Evolutionary conservation across 176 grass and related monocot genomes (phyloP), one percentile per base, ranked within the genome.

Genomic region (Pontederia paniculata): DNA sequence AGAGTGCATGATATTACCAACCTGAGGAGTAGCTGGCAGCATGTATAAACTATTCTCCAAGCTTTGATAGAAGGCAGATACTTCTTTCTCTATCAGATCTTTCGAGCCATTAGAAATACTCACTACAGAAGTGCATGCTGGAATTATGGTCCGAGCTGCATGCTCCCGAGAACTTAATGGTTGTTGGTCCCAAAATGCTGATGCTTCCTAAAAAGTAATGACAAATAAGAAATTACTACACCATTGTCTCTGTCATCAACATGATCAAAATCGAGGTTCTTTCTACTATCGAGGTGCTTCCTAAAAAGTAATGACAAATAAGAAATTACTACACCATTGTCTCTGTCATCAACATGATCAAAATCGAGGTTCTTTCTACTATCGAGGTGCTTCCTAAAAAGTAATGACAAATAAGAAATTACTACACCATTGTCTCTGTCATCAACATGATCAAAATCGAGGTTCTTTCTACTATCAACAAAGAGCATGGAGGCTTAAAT

Each of bases 141-240:
- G 93, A 59, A 84, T 72, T 17, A 97, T 84, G 42, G 86, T 97
- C 76, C 66, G 84, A 62, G 72, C 76, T 57, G 93, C 83, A 88
- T 91, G 89, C 60, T 80, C 86, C 70, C 77, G 83, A 53, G 93
- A 86, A 52, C 83, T 79, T 69, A 91, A 77, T 68, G 83, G 93
- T 61, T 91, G 86, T 37, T 97, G 93, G 59, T 91, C 93, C 93
- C 93, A 97, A 86, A 87, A 91, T 74, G 93, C 52, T 16, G 83
- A 90, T 71, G 93, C 86, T 48, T 97, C 93, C 93, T 97, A 68
- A 63, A 71, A 58, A 18, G 12, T 9, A 52, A 9, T 71, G 41
- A 41, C 9, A 53, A 47, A 63, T 23, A 63, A 48, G 12, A 62
- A 25, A 15, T 54, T 2, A 0, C 20, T 44, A 9, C 8, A 54